These are phyloP conservation scores for Triadica sebifera DNA, from an alignment of 345 rosid species.

Conservation along the genomic window DNA sequence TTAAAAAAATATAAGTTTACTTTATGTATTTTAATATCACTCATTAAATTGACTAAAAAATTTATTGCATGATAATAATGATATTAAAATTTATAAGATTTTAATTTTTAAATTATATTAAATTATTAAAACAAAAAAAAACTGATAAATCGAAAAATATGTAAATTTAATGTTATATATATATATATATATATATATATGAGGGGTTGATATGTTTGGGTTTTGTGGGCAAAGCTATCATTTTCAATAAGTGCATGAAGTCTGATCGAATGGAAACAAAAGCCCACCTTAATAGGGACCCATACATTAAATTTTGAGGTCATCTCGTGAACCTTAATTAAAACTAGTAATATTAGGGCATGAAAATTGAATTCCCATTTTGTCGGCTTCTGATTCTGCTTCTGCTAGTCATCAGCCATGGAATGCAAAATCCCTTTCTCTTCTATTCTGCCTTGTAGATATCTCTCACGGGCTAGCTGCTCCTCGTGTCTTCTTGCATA, in stretches of 20 bases:
- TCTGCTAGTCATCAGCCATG: not conserved
- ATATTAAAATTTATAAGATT: too few relatives aligned
- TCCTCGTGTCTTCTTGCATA: not conserved
- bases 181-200: too few relatives aligned
- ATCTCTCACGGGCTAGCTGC: too few relatives aligned
- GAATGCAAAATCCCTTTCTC: not conserved
- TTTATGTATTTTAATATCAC: too few relatives aligned
- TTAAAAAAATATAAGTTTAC: too few relatives aligned
- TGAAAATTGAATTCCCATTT: not conserved
- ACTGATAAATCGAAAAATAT: too few relatives aligned
- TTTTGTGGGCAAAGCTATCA: not conserved
- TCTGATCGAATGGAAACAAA: not conserved
- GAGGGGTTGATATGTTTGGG: too few relatives aligned
- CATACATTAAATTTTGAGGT: not conserved
- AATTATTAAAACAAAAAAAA: too few relatives aligned
- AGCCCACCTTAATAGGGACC: not conserved
- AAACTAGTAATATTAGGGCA: not conserved
- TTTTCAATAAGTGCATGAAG: not conserved
- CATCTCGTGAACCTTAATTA: slow-evolving; percentile 16
- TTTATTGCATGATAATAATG: too few relatives aligned
- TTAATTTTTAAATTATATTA: too few relatives aligned
- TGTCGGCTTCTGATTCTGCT: not conserved
- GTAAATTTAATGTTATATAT: too few relatives aligned
- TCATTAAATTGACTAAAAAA: too few relatives aligned
- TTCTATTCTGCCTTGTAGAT: not conserved